A percentile compares a stretch with the other conserved stretches of the same genome.
Conservation (phyloP, 768 basidiomycete genomes). For the Gautieria morchelliformis region DNA sequence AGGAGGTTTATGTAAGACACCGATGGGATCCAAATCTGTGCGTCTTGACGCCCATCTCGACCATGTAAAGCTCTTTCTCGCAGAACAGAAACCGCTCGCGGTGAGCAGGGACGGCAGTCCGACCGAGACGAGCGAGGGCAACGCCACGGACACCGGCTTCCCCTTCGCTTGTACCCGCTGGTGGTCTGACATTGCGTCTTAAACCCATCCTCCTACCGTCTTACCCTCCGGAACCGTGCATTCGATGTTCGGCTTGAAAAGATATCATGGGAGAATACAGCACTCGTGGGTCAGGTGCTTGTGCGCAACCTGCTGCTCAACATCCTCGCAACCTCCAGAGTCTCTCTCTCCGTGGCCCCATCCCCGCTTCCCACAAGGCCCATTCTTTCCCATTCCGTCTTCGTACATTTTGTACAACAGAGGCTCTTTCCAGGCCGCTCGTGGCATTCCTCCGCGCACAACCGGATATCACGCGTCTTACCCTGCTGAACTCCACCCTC, state of each 20-base stretch:
- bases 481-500: background rate
- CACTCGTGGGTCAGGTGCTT: conserved; percentile 60
- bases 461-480: conserved; percentile 4
- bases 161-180: no score
- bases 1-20: conserved; percentile 43
- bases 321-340: conserved; percentile 1
- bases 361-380: background rate
- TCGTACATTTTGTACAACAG: conserved; percentile 4
- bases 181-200: background rate
- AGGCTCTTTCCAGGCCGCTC: background rate
- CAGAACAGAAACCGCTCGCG: conserved; percentile 85
- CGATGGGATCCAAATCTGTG: conserved; percentile 68
- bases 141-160: no score
- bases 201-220: background rate
- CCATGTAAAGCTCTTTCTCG: conserved; percentile 86
- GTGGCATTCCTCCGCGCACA: conserved; percentile 2
- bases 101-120: conserved; percentile 88
- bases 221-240: background rate
- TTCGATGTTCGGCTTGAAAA: conserved; percentile 4
- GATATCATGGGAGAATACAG: conserved; percentile 12
- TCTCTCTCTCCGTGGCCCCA: conserved; percentile 1
- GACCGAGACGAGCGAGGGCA: no score
- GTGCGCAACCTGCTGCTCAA: conserved; percentile 87
- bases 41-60: conserved; percentile 90
- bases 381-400: conserved; percentile 3